Evolutionary conservation across 768 basidiomycete species (phyloP).

Genomic region (Fomitopsis serialis): DNA sequence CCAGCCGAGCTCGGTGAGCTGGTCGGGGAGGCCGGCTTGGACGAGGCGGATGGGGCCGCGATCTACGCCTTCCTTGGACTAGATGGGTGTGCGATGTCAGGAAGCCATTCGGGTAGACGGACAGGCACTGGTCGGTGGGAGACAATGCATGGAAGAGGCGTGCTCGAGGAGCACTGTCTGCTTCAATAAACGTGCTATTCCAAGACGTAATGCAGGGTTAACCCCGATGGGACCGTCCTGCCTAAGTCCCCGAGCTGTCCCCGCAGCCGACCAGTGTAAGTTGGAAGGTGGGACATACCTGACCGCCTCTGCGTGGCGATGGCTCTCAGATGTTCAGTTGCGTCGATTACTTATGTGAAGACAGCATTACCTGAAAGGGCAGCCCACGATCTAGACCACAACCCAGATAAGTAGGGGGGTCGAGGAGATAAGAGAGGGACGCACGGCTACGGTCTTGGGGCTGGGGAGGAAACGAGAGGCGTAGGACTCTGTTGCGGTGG

Average conservation of each 20-base stretch:
- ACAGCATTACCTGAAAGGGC: conserved; percentile 81
- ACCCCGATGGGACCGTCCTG: too few relatives aligned
- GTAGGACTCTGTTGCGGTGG: conserved; percentile 11
- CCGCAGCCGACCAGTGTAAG: not conserved
- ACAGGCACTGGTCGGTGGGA: too few relatives aligned
- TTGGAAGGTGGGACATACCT: conserved; percentile 35
- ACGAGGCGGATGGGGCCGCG: conserved; percentile 86
- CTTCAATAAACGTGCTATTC: too few relatives aligned
- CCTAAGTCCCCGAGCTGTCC: not conserved
- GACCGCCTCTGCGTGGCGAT: conserved; percentile 47
- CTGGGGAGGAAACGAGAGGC: conserved; percentile 46
- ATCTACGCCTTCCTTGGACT: conserved; percentile 82
- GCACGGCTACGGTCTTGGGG: conserved; percentile 76
- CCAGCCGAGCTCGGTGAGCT: conserved; percentile 81
- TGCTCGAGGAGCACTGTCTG: too few relatives aligned
- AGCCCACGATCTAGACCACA: conserved; percentile 72
- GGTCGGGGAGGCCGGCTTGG: conserved; percentile 75
- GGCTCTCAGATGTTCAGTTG: not conserved
- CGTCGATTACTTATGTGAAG: not conserved
- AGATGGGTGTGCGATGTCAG: conserved; percentile 7
- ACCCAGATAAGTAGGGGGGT: not conserved
- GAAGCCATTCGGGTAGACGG: conserved; percentile 4
- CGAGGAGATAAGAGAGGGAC: conserved; percentile 24
- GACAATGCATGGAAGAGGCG: not conserved
- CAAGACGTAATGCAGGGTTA: too few relatives aligned